Evolutionary conservation across 192 early-diverging fungal genomes (phyloP), one percentile per base, ranked within the genome.

Genomic region (Ambispora gerdemannii): DNA sequence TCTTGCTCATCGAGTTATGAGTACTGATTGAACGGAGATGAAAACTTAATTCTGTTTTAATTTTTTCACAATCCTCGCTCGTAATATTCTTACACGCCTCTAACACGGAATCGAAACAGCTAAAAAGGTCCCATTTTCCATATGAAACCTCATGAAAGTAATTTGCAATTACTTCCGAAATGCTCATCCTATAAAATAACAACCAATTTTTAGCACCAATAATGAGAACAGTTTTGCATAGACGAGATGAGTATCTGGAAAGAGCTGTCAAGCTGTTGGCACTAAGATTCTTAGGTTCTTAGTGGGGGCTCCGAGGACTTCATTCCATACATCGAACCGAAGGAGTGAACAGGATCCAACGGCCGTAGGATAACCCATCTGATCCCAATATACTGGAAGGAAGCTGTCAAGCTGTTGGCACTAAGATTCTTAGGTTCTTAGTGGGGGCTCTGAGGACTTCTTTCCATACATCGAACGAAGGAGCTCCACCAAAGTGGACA

Each of bases 341-440:
- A n/a, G n/a, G n/a, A n/a, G n/a, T n/a, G n/a, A n/a, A n/a, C n/a
- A n/a, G n/a, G n/a, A n/a, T n/a, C n/a, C n/a, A n/a, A n/a, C n/a
- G n/a, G 34, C 32, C 0, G 3, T 60, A 60, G 3, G 27, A 60
- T 27, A n/a, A 1, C 32, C 32, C 32, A 60, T 60, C 3, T 60
- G 27, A 60, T 34, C 3, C 3, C 2, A 60, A 60, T 60, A 60
- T 60, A 32, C 67, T 68, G 35, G 67, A 68, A 68, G 30, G 36
- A 68, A 55, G 3, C 53, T 55, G 50, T 68, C 50, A 68, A 68
- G 67, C 67, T 68, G 4, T 68, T 68, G 50, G 32, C 67, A 51
- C 67, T 53, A 68, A 38, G 36, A 68, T 28, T 53, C n/a, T n/a
- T n/a, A n/a, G 20, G 50, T 55, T 53, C 51, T 50, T 66, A 47